These are phyloP conservation scores for Rhizophagus sp. DNA, from an alignment of 192 early-diverging fungal genomes.

Conservation along the genomic window DNA sequence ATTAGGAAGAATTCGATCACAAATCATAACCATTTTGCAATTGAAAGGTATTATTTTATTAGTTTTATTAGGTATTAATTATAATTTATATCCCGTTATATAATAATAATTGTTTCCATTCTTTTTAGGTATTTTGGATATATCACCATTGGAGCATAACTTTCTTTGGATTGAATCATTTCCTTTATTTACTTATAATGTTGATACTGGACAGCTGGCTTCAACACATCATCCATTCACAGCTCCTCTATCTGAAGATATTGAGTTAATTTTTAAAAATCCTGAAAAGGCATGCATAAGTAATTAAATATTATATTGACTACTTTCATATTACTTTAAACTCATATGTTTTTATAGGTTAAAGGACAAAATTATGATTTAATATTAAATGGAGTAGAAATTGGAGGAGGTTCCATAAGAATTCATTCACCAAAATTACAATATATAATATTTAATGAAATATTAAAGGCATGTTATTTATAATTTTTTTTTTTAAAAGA, in stretches of 20 bases:
- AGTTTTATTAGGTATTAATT: neutral
- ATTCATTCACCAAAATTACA: constrained; percentile 81
- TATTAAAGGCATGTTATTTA: constrained; percentile 52
- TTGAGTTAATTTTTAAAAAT: constrained; percentile 58
- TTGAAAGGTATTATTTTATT: constrained; percentile 40
- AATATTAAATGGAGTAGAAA: constrained; percentile 87
- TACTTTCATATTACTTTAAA: constrained; percentile 6
- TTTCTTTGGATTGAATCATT: constrained; percentile 91
- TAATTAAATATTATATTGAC: neutral
- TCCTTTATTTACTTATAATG: constrained; percentile 80
- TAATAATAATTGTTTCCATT: neutral
- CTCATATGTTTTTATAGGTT: constrained; percentile 32
- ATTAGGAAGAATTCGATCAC: constrained; percentile 60
- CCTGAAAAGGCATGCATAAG: constrained; percentile 53
- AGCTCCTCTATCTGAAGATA: constrained; percentile 70
- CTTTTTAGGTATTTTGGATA: constrained; percentile 47
- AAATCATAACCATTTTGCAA: constrained; percentile 53
- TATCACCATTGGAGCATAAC: constrained; percentile 51
- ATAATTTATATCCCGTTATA: neutral
- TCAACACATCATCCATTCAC: constrained; percentile 95
- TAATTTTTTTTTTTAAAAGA: no score
- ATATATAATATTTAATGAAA: constrained; percentile 68
- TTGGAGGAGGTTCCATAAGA: constrained; percentile 90
- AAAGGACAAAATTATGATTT: constrained; percentile 88
- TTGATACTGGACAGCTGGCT: constrained; percentile 48